A percentile compares a stretch with the other conserved stretches of the same genome.
Evolutionary conservation across 495 filamentous ascomycete species (phyloP).

Genomic region (Podospora tetraspora): DNA sequence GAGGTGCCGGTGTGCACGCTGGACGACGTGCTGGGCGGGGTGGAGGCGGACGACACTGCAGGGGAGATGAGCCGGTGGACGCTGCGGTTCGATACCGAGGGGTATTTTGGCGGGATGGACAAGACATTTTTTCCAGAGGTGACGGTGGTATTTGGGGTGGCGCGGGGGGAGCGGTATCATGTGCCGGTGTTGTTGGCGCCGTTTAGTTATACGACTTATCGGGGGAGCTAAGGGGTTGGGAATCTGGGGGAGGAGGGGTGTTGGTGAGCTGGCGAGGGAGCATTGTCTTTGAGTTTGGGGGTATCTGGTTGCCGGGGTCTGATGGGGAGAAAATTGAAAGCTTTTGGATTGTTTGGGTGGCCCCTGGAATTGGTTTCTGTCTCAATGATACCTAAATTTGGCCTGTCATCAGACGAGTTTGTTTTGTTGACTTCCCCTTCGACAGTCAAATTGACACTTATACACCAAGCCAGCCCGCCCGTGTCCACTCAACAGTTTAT

Average conservation of each 20-base stretch:
- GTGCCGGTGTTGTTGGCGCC: slow-evolving; percentile 85
- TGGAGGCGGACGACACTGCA: too few species aligned
- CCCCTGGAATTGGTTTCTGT: not conserved
- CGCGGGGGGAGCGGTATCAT: slow-evolving; percentile 76
- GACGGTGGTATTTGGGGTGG: slow-evolving; percentile 76
- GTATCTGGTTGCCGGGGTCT: too few species aligned
- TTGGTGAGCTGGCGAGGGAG: not conserved
- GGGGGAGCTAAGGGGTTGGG: slow-evolving; percentile 66
- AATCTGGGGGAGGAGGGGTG: not conserved
- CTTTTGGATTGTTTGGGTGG: not conserved
- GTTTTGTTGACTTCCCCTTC: too few species aligned
- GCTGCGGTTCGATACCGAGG: slow-evolving; percentile 69
- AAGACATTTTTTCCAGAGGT: slow-evolving; percentile 90
- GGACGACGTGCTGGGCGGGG: slow-evolving; percentile 41
- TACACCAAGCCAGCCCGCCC: too few species aligned
- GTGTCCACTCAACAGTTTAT: too few species aligned
- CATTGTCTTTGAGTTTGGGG: not conserved
- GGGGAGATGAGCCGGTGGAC: slow-evolving; percentile 53
- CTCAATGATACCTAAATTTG: too few species aligned
- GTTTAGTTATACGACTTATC: slow-evolving; percentile 90
- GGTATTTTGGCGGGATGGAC: slow-evolving; percentile 64
- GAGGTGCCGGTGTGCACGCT: slow-evolving; percentile 50
- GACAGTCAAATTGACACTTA: too few species aligned
- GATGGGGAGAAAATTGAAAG: not conserved
- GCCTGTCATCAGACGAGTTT: too few species aligned